These are phyloP conservation scores for Actinomortierella ambigua DNA, from an alignment of 371 early-diverging fungal species.

Conservation along the genomic window DNA sequence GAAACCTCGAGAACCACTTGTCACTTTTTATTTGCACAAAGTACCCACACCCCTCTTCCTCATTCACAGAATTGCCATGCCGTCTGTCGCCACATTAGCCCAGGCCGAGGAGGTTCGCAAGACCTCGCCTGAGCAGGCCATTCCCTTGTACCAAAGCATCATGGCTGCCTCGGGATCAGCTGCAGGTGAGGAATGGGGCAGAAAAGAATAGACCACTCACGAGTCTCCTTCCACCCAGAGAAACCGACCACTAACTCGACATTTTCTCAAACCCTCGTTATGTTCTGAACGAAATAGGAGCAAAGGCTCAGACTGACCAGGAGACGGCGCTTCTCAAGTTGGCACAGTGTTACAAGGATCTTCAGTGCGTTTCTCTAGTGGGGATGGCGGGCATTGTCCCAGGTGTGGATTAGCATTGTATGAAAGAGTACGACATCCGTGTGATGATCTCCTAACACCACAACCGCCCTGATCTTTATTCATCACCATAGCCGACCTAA, in stretches of 20 bases:
- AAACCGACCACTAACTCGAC: neutral
- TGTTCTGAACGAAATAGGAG: neutral
- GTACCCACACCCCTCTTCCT: too few species aligned
- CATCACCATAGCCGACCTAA: conserved; percentile 80
- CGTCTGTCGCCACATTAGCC: conserved; percentile 48
- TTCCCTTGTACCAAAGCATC: conserved; percentile 57
- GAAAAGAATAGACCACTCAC: neutral
- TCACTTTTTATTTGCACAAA: too few species aligned
- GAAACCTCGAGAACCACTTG: too few species aligned
- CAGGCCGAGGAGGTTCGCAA: conserved; percentile 57
- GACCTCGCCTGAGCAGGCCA: conserved; percentile 58
- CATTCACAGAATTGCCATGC: too few species aligned
- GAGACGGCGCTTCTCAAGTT: conserved; percentile 66
- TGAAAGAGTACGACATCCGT: too few species aligned
- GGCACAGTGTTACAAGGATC: conserved; percentile 67
- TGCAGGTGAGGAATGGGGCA: conserved; percentile 16
- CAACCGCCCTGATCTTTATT: too few species aligned
- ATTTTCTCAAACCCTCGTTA: neutral
- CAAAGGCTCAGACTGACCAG: conserved; percentile 60
- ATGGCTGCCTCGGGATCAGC: conserved; percentile 49
- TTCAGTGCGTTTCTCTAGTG: conserved; percentile 53
- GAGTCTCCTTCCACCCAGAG: neutral
- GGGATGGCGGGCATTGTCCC: too few species aligned
- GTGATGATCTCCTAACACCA: neutral
- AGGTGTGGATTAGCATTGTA: too few species aligned